These are phyloP conservation scores for Starmerella ratchasimensis DNA, from an alignment of 805 yeast species.

Conservation along the genomic window DNA sequence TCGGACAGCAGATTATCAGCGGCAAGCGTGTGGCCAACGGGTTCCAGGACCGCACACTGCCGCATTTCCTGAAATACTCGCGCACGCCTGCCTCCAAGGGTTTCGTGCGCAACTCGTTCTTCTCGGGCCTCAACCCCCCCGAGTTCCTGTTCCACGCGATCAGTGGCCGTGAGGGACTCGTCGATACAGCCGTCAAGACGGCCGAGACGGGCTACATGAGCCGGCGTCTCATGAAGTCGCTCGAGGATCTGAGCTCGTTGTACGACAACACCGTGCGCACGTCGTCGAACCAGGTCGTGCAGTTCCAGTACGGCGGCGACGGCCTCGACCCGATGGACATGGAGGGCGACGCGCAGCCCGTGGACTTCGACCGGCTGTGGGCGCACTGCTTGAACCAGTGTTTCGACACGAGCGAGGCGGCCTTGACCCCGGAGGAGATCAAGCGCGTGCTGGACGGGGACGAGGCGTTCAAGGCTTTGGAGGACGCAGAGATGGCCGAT, in stretches of 20 bases:
- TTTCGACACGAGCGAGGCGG: conserved; percentile 38
- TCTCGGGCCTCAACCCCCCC: conserved; percentile 86
- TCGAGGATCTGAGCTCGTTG: conserved; percentile 87
- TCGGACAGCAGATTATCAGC: conserved; percentile 95
- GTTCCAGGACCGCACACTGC: conserved; percentile 96
- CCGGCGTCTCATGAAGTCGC: conserved; percentile 91
- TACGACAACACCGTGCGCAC: conserved; percentile 93
- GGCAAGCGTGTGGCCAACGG: conserved; percentile 99
- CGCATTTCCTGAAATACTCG: conserved; percentile 91
- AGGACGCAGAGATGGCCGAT: no score
- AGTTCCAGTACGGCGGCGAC: conserved; percentile 96
- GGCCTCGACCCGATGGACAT: conserved; percentile 95
- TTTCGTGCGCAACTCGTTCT: conserved; percentile 91
- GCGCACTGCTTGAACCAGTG: conserved; percentile 74
- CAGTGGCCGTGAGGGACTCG: conserved; percentile 98
- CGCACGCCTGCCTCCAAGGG: conserved; percentile 97
- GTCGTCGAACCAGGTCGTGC: conserved; percentile 91
- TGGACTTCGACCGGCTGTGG: conserved; percentile 89
- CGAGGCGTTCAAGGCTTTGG: conserved; percentile 23
- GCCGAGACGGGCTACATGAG: conserved; percentile 99
- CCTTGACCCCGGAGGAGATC: conserved; percentile 61
- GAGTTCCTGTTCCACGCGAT: conserved; percentile 97
- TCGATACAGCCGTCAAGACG: conserved; percentile 97
- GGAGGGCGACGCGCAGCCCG: conserved; percentile 98
- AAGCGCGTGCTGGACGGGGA: conserved; percentile 39